Conservation (phyloP, 1,284 basidiomycete species). For the Volvariella surrecta region DNA sequence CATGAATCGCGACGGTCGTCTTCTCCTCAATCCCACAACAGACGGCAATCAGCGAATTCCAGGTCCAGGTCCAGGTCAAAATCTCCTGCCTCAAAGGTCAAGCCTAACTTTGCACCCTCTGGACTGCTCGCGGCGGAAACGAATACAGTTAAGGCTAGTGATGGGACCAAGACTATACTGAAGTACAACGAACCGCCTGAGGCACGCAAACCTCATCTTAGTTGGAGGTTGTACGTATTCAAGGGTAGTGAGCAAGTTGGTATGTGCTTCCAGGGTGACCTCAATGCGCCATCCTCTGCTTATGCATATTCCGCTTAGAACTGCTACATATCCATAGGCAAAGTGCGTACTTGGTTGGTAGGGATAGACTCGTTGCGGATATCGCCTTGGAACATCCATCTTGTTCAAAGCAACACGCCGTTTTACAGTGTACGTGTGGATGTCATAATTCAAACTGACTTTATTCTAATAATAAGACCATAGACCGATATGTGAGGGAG, state of each 20-base stretch:
- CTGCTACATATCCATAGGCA: conserved; percentile 87
- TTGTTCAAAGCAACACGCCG: conserved; percentile 98
- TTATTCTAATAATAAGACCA: conserved; percentile 2
- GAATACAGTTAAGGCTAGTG: conserved; percentile 69
- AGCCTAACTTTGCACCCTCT: conserved; percentile 85
- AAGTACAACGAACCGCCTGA: conserved; percentile 99
- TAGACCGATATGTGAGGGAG: conserved; percentile 76
- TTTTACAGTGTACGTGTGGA: conserved; percentile 71
- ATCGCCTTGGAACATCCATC: conserved; percentile 93
- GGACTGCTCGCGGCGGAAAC: conserved; percentile 94
- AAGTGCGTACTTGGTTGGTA: conserved; percentile 89
- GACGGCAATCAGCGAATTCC: conserved; percentile 23
- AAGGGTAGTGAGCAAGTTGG: conserved; percentile 90
- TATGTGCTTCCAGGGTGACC: conserved; percentile 40
- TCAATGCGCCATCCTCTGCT: no score
- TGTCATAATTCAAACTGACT: neutral
- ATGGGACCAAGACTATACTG: conserved; percentile 79
- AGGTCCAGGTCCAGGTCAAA: conserved; percentile 11
- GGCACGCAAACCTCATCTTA: conserved; percentile 82
- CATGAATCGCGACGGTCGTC: conserved; percentile 29
- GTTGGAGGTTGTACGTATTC: conserved; percentile 97
- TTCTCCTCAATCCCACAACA: conserved; percentile 49
- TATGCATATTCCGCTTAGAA: conserved; percentile 42
- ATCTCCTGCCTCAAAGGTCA: conserved; percentile 42
- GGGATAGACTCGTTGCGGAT: conserved; percentile 85